These are phyloP conservation scores for Yamadazyma blattariae DNA, from an alignment of 1,139 yeast genomes.

Conservation along the genomic window DNA sequence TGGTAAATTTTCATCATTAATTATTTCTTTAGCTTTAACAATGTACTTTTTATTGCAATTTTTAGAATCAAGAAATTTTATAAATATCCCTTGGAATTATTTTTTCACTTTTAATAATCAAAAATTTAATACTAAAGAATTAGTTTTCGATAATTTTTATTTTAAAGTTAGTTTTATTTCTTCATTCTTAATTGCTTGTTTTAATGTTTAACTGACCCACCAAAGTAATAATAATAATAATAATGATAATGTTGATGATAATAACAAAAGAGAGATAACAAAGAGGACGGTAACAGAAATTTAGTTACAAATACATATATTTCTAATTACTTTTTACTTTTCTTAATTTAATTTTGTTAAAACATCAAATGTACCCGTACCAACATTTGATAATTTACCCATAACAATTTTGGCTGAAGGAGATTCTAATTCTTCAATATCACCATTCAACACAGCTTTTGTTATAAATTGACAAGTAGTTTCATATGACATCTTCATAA, in stretches of 20 bases:
- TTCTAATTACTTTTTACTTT: background rate
- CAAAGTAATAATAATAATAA: no score
- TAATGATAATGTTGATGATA: no score
- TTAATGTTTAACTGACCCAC: slow-evolving; percentile 48
- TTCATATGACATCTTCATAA: slow-evolving; percentile 99
- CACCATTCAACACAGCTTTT: slow-evolving; percentile 92
- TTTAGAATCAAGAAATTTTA: slow-evolving; percentile 56
- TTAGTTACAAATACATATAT: background rate
- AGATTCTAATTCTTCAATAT: slow-evolving; percentile 80
- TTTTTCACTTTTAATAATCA: slow-evolving; percentile 45
- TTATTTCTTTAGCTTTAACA: slow-evolving; percentile 52
- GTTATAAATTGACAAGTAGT: slow-evolving; percentile 97
- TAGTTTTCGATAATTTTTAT: slow-evolving; percentile 60
- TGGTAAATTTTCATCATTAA: slow-evolving; percentile 62
- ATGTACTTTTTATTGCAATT: slow-evolving; percentile 55
- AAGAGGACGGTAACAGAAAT: background rate
- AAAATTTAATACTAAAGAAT: slow-evolving; percentile 46
- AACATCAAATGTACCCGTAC: slow-evolving; percentile 95
- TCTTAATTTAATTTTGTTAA: slow-evolving; percentile 53
- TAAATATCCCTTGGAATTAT: slow-evolving; percentile 49
- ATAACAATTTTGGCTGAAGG: slow-evolving; percentile 95
- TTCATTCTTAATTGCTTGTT: slow-evolving; percentile 65
- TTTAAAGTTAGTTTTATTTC: slow-evolving; percentile 61
- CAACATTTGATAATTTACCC: slow-evolving; percentile 89
- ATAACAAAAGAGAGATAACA: background rate